Evolutionary conservation across 2,329 filamentous ascomycete species (phyloP), one percentile per base, ranked within the genome.

Genomic region (Colletotrichum sp.): DNA sequence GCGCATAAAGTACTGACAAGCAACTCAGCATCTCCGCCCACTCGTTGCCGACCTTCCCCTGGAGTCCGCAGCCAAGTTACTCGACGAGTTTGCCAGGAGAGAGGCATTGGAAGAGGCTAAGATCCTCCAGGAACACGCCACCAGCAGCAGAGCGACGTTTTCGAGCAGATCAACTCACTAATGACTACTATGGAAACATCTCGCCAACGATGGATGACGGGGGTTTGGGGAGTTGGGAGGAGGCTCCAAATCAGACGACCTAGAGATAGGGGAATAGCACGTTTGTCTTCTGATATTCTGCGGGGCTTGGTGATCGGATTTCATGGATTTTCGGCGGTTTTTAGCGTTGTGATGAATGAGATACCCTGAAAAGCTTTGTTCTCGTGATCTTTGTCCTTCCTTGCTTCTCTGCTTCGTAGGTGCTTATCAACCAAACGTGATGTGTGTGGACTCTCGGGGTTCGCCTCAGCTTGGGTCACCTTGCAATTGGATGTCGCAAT

Each of bases 31-130:
- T 26, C 65, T 79, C 14, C 66, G 71, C 16, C 56, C 75, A n/a
- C 74, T 78, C 43, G 77, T 80, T 36, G 71, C 75, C 55, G 77
- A 79, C 7, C 68, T 79, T 52, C 79, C 79, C 14, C 77, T 80
- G 8, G 79, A 79, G 48, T 77, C 76, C 8, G 68, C 78, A 24
- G 71, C 74, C n/a, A 78, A 76, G 26, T 62, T 79, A 5, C 78
- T 79, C 52, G 74, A 76, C 18, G 77, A 79, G 32, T 81, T 77
- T 55, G 77, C 77, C 5, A 69, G 48, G 62, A 67, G 71, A 12
- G 74, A 78, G 63, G 76, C 76, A 13, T 56, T 76, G 13, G 77
- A 77, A 43, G 77, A 78, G 9, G 74, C 77, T 21, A 71, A 73
- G 66, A 76, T 78, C 55, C 74, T 78, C 8, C 63, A 74, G 32